These are phyloP conservation scores for Coriolopsis trogii DNA, from an alignment of 1,284 basidiomycete species.

Conservation along the genomic window DNA sequence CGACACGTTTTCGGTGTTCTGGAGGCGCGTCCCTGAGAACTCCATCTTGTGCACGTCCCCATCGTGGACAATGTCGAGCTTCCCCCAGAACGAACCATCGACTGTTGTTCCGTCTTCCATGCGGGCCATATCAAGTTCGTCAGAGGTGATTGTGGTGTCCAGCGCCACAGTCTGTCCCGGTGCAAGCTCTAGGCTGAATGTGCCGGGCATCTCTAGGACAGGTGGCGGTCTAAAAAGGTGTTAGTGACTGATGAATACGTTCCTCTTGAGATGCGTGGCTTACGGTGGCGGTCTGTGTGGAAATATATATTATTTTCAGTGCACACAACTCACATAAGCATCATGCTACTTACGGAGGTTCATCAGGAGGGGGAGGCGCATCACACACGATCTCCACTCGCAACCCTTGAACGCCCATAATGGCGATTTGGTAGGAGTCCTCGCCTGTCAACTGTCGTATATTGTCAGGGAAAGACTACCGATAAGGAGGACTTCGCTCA, in stretches of 20 bases:
- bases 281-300: slow-evolving; percentile 66
- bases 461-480: too few species aligned
- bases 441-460: slow-evolving; percentile 77
- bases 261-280: too few species aligned
- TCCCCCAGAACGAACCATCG: slow-evolving; percentile 83
- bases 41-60: slow-evolving; percentile 78
- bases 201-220: slow-evolving; percentile 82
- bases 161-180: slow-evolving; percentile 77
- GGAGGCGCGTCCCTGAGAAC: slow-evolving; percentile 74
- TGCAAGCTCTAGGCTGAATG: slow-evolving; percentile 74
- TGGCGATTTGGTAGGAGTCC: slow-evolving; percentile 82
- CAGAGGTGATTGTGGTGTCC: slow-evolving; percentile 73
- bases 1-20: slow-evolving; percentile 58
- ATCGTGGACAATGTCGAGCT: slow-evolving; percentile 76
- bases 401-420: slow-evolving; percentile 74
- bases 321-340: not conserved
- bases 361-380: slow-evolving; percentile 72
- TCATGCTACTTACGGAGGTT: slow-evolving; percentile 66
- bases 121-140: slow-evolving; percentile 81
- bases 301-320: slow-evolving; percentile 15
- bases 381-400: slow-evolving; percentile 83
- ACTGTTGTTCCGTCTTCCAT: slow-evolving; percentile 86
- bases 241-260: not conserved
- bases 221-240: slow-evolving; percentile 63
- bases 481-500: slow-evolving; percentile 31